These are phyloP conservation scores for Withania somnifera DNA, from an alignment of 305 asterid genomes.

Conservation along the genomic window DNA sequence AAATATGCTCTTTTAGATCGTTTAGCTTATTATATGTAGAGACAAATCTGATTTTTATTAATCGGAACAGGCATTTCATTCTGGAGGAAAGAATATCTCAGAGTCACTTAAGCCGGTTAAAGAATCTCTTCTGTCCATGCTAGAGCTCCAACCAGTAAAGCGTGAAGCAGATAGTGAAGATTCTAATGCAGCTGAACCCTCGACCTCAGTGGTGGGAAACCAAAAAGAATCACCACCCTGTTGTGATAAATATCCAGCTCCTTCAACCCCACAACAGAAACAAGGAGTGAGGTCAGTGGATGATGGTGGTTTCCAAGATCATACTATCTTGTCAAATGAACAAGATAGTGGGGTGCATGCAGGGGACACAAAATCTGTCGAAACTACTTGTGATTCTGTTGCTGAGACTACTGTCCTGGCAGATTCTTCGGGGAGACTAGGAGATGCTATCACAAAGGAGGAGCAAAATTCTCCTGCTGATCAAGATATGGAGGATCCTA, in stretches of 20 bases:
- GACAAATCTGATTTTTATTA: conserved; percentile 9
- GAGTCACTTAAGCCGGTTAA: conserved; percentile 27
- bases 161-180: conserved; percentile 4
- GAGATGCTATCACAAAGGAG: conserved; percentile 7
- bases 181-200: conserved; percentile 5
- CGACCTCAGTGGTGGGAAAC: conserved; percentile 3
- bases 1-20: background rate
- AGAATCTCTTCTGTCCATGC: conserved; percentile 25
- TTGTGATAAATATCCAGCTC: conserved; percentile 36
- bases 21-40: background rate
- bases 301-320: conserved; percentile 26
- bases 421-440: background rate
- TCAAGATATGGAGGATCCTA: background rate
- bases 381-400: conserved; percentile 25
- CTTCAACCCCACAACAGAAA: conserved; percentile 41
- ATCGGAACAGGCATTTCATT: conserved; percentile 40
- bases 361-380: conserved; percentile 41
- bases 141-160: conserved; percentile 14
- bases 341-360: conserved; percentile 22
- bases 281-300: conserved; percentile 28
- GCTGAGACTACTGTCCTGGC: conserved; percentile 13
- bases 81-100: conserved; percentile 23
- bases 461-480: conserved; percentile 20
- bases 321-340: conserved; percentile 22
- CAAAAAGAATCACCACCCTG: background rate